Evolutionary conservation across 106 monocot genomes (phyloP).

Genomic region (Hemerocallis citrina): DNA sequence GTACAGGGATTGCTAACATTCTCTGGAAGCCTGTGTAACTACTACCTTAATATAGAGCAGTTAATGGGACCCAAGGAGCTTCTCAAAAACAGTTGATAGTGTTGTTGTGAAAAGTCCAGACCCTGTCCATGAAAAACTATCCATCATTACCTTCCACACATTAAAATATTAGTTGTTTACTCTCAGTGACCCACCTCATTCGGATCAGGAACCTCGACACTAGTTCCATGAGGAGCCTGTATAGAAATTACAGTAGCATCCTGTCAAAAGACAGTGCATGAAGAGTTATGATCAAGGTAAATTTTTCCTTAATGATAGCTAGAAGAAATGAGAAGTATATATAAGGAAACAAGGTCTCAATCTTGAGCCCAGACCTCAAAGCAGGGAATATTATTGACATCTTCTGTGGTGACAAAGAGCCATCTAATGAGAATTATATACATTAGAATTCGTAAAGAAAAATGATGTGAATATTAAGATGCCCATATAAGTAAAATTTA

Average conservation of each 20-base stretch:
- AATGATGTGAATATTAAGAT: not conserved
- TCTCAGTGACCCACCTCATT: constrained; percentile 10
- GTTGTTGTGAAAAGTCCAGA: constrained; percentile 12
- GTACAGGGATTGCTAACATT: not conserved
- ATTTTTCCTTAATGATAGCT: not conserved
- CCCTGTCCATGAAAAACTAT: constrained; percentile 4
- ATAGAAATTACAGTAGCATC: constrained; percentile 19
- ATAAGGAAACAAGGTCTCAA: not conserved
- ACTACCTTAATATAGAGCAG: constrained; percentile 22
- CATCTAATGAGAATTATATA: constrained; percentile 7
- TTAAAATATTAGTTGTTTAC: not conserved
- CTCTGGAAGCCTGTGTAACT: not conserved
- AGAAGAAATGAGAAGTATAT: not conserved
- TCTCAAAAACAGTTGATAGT: constrained; percentile 16
- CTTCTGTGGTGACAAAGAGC: constrained; percentile 18
- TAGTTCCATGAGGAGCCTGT: constrained; percentile 24
- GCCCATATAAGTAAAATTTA: not conserved
- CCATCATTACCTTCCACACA: not conserved
- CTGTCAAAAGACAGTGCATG: constrained; percentile 4
- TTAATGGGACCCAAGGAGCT: constrained; percentile 23
- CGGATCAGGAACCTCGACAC: constrained; percentile 25
- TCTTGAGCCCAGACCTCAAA: constrained; percentile 13
- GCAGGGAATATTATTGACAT: constrained; percentile 19
- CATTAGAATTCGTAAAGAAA: not conserved
- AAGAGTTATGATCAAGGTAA: not conserved